phyloP scores from a whole-genome alignment of 2,329 filamentous ascomycete genomes.

The Diaporthe eres region DNA sequence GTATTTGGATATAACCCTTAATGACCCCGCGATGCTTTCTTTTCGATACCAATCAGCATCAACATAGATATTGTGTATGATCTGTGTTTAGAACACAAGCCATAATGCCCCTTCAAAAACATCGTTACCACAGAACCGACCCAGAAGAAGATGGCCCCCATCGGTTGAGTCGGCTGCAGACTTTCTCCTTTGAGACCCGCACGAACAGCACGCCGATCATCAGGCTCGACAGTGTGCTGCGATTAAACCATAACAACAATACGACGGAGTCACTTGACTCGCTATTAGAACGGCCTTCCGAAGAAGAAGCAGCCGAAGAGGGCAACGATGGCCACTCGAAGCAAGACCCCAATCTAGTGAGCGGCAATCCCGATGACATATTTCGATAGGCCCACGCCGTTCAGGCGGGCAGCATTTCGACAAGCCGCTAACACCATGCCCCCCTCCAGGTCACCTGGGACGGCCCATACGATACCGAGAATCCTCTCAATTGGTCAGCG shows the following conservation, averaged over 20 bases:
- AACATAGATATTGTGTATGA: not conserved
- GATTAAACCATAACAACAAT: not conserved
- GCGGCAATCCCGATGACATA: not conserved
- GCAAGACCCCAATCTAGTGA: slow-evolving; percentile 9
- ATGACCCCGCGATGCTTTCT: slow-evolving; percentile 12
- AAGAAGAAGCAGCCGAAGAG: slow-evolving; percentile 2
- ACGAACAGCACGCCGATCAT: slow-evolving; percentile 20
- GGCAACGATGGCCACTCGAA: not conserved
- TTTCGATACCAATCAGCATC: not conserved
- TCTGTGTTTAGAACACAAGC: not conserved
- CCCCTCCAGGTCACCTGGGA: slow-evolving; percentile 34
- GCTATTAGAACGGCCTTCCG: not conserved
- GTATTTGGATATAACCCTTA: not conserved
- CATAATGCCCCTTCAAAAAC: slow-evolving; percentile 18
- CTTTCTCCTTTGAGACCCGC: slow-evolving; percentile 20
- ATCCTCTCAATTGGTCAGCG: slow-evolving; percentile 34
- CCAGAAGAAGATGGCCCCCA: not conserved
- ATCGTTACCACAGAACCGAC: not conserved
- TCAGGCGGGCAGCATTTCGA: not conserved
- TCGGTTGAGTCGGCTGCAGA: slow-evolving; percentile 20
- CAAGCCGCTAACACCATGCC: not conserved
- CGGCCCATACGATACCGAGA: slow-evolving; percentile 31
- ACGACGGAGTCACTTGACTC: slow-evolving; percentile 16
- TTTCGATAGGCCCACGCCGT: not conserved
- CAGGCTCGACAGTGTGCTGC: slow-evolving; percentile 4